Conservation (phyloP, 2,329 filamentous ascomycete species). For the Scedosporium dehoogii region DNA sequence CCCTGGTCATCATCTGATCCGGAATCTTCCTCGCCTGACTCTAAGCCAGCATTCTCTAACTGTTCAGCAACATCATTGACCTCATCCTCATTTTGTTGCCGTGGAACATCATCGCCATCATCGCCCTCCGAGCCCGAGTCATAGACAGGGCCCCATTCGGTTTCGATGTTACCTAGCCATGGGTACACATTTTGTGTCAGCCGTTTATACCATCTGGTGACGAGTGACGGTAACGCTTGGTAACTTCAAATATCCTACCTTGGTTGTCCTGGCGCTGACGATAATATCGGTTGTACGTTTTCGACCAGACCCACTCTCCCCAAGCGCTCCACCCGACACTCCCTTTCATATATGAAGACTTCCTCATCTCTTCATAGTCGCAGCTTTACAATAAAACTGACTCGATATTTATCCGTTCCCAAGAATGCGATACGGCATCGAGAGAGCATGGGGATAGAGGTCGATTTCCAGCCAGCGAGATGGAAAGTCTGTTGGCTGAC, state of each 20-base stretch:
- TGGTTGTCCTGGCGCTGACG: slow-evolving; percentile 17
- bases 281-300: slow-evolving; percentile 17
- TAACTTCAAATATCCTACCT: slow-evolving; percentile 14
- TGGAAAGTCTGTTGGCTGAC: not conserved
- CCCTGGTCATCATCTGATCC: not conserved
- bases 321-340: slow-evolving; percentile 10
- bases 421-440: not conserved
- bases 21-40: slow-evolving; percentile 4
- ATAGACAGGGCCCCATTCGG: not conserved
- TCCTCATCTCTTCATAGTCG: slow-evolving; percentile 8
- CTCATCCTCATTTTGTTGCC: not conserved
- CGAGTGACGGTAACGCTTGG: not conserved
- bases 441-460: not conserved
- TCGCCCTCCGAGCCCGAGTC: not conserved
- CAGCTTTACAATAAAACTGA: not conserved
- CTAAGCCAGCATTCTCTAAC: slow-evolving; percentile 4
- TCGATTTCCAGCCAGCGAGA: not conserved
- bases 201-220: slow-evolving; percentile 5
- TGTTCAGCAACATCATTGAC: not conserved
- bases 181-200: not conserved
- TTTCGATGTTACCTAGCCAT: slow-evolving; percentile 1
- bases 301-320: slow-evolving; percentile 20
- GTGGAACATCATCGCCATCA: not conserved
- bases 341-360: not conserved
- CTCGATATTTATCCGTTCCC: not conserved